A percentile compares a stretch with the other conserved stretches of the same genome.
Evolutionary conservation across 2,329 filamentous ascomycete species (phyloP).

Genomic region (Neopestalotiopsis sp.): DNA sequence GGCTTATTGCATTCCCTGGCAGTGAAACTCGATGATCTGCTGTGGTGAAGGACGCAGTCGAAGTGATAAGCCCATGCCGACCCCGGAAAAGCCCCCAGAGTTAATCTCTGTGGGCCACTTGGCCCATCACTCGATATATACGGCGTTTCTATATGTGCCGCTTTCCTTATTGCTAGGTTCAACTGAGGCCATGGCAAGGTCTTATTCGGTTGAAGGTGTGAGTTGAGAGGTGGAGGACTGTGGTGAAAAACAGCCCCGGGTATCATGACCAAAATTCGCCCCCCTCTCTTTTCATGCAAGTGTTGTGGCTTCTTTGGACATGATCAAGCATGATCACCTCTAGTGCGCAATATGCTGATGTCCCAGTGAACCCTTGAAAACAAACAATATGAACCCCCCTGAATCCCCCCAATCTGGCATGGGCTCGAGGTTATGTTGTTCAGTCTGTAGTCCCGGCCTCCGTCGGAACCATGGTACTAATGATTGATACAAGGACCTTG

Average conservation of each 20-base stretch:
- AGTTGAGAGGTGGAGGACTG: slow-evolving; percentile 12
- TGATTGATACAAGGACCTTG: background rate
- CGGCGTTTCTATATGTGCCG: background rate
- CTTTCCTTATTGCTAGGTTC: slow-evolving; percentile 1
- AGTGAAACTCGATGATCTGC: background rate
- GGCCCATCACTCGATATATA: background rate
- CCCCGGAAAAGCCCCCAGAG: background rate
- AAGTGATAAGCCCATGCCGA: background rate
- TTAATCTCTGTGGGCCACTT: background rate
- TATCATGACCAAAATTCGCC: slow-evolving; percentile 18
- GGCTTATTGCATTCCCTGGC: background rate
- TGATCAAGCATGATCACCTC: slow-evolving; percentile 5
- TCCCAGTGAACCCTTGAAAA: background rate
- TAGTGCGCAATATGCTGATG: background rate
- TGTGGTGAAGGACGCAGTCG: background rate
- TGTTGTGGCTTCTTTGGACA: background rate
- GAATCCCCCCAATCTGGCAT: slow-evolving; percentile 2
- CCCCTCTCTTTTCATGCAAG: slow-evolving; percentile 3
- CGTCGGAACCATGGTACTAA: background rate
- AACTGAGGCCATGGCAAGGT: slow-evolving; percentile 5
- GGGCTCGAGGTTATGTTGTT: slow-evolving; percentile 4
- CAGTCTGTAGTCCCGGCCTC: background rate
- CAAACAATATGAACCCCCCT: background rate
- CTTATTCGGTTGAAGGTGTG: slow-evolving; percentile 5
- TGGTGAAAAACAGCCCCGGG: slow-evolving; percentile 8